These are phyloP conservation scores for Eucommia ulmoides DNA, from an alignment of 257 asterid genomes.

Conservation along the genomic window DNA sequence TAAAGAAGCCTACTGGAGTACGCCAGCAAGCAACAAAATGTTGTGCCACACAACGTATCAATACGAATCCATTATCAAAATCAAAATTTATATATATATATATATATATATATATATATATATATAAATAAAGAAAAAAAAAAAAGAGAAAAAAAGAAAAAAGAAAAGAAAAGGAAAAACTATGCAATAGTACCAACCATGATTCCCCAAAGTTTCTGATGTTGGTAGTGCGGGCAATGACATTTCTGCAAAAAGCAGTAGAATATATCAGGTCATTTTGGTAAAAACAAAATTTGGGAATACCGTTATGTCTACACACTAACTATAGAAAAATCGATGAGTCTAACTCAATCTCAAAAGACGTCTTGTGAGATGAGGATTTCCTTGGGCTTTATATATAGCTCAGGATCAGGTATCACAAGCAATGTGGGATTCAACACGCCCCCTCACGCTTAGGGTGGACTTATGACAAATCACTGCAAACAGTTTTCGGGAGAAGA, in stretches of 20 bases:
- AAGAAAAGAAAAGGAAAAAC: neutral
- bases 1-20: neutral
- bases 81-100: neutral
- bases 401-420: too few relatives aligned
- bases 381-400: too few relatives aligned
- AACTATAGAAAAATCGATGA: too few relatives aligned
- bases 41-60: neutral
- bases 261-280: conserved; percentile 7
- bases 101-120: neutral
- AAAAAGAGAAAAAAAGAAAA: neutral
- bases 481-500: too few relatives aligned
- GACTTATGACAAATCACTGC: too few relatives aligned
- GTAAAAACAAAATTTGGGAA: too few relatives aligned
- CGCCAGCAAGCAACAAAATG: neutral
- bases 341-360: too few relatives aligned
- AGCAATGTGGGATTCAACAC: too few relatives aligned
- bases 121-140: too few relatives aligned
- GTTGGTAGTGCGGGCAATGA: conserved; percentile 95
- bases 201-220: conserved; percentile 40
- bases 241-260: conserved; percentile 60
- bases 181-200: conserved; percentile 29
- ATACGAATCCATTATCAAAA: neutral
- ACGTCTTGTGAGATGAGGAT: too few relatives aligned
- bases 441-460: too few relatives aligned
- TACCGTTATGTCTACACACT: too few relatives aligned